phyloP scores from a whole-genome alignment of 495 filamentous ascomycete genomes.

The Talaromyces stipitatus region DNA sequence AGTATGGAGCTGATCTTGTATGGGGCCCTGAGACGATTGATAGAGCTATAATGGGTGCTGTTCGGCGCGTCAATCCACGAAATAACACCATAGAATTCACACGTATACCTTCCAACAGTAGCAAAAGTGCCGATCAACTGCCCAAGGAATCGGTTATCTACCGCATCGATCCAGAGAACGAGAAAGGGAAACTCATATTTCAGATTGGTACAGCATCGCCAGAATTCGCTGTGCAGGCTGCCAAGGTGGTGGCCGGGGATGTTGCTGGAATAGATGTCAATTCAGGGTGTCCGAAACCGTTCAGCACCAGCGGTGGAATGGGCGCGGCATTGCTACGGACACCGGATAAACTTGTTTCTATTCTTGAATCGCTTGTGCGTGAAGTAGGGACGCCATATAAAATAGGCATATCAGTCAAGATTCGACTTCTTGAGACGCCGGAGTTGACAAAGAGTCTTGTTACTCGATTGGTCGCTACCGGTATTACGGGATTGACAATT shows the following conservation, averaged over 20 bases:
- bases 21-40: conserved; percentile 98
- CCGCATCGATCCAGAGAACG: conserved; percentile 67
- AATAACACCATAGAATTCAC: conserved; percentile 78
- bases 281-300: conserved; percentile 94
- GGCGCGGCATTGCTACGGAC: conserved; percentile 80
- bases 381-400: conserved; percentile 67
- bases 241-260: conserved; percentile 71
- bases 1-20: conserved; percentile 94
- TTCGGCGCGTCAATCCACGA: conserved; percentile 61
- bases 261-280: conserved; percentile 95
- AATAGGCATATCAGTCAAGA: conserved; percentile 93
- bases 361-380: conserved; percentile 70
- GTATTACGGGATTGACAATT: conserved; percentile 84
- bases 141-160: conserved; percentile 69
- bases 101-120: conserved; percentile 61
- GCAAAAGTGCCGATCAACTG: conserved; percentile 30
- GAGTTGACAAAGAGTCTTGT: conserved; percentile 69
- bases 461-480: conserved; percentile 64
- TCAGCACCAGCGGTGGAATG: conserved; percentile 87
- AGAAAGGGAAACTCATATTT: conserved; percentile 69
- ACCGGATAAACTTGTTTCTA: conserved; percentile 73
- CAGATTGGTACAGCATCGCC: conserved; percentile 85
- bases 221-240: conserved; percentile 72
- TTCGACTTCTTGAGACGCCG: conserved; percentile 72
- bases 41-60: conserved; percentile 77